A percentile compares a stretch with the other conserved stretches of the same genome.
Evolutionary conservation across 2,329 filamentous ascomycete species (phyloP).

Genomic region (Cucurbitaria berberidis): DNA sequence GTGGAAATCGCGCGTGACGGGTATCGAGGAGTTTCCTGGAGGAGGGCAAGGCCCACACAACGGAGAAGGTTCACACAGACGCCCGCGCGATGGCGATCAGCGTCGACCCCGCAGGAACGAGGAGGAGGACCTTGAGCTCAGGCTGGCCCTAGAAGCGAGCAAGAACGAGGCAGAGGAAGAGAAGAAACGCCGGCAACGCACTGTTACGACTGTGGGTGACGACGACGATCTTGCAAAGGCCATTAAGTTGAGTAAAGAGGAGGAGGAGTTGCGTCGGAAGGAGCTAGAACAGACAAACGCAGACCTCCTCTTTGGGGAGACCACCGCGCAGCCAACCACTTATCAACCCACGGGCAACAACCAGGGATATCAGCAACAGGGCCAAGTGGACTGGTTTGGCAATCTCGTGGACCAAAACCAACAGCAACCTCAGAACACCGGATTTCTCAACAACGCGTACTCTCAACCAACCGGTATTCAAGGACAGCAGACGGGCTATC

Average conservation of each 20-base stretch:
- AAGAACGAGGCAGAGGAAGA: slow-evolving; percentile 96
- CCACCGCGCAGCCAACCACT: slow-evolving; percentile 67
- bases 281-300: slow-evolving; percentile 89
- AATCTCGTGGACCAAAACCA: slow-evolving; percentile 81
- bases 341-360: slow-evolving; percentile 89
- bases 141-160: slow-evolving; percentile 89
- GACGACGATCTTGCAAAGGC: slow-evolving; percentile 95
- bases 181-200: slow-evolving; percentile 68
- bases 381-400: slow-evolving; percentile 94
- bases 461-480: slow-evolving; percentile 79
- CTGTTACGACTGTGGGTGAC: slow-evolving; percentile 56
- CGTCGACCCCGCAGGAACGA: slow-evolving; percentile 66
- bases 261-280: slow-evolving; percentile 84
- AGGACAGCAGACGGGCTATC: slow-evolving; percentile 67
- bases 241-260: slow-evolving; percentile 91
- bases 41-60: slow-evolving; percentile 40
- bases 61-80: slow-evolving; percentile 45
- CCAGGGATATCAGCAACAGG: slow-evolving; percentile 96
- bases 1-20: slow-evolving; percentile 96
- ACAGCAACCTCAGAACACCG: slow-evolving; percentile 67
- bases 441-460: slow-evolving; percentile 71
- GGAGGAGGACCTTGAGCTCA: slow-evolving; percentile 85
- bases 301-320: slow-evolving; percentile 85
- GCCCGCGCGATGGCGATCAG: slow-evolving; percentile 47
- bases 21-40: slow-evolving; percentile 79